Evolutionary conservation across 306 rosid species (phyloP), one percentile per base, ranked within the genome.

Genomic region (Pyrus pyrifolia): DNA sequence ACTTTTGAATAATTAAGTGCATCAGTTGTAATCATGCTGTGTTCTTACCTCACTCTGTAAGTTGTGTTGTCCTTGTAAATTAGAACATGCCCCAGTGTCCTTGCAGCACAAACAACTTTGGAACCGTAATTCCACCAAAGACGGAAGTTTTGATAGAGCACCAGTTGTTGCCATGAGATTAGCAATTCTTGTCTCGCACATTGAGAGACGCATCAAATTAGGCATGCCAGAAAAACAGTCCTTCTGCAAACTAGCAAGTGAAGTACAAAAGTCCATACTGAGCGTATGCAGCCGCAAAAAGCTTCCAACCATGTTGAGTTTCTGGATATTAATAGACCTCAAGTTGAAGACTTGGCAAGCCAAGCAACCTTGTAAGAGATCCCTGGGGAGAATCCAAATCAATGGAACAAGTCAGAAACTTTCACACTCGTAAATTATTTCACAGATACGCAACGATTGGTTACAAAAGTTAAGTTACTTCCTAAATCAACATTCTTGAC

Each of bases 221-320:
- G 96, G 96, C 96, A 91, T 91, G 87, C 90, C 84, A 52, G 79
- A 84, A 78, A 91, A 91, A 78, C 91, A 91, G 67, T 85, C 86
- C 80, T 78, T 88, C 62, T 77, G 86, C 75, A 91, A 85, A 87
- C 89, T 81, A 57, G 85, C 62, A 22, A 91, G 87, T 55, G 83
- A 84, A 61, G 91, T 85, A 73, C 93, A 83, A 78, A 88, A 91
- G 73, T 91, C 93, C 65, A 91, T 90, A 81, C 79, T 84, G 78
- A 88, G 93, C 71, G 90, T 88, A 83, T 91, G 93, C 79, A 88
- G 73, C 52, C 70, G 81, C 81, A 46, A 76, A 84, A 91, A 91
- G 79, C 85, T 81, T 75, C 96, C 93, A 71, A 64, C 49, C 86
- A 88, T 72, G 81, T 84, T 81, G 80, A 88, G 88, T 86, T 87